Evolutionary conservation across 2,329 filamentous ascomycete species (phyloP).

Genomic region (Phaeosphaeria sp.): DNA sequence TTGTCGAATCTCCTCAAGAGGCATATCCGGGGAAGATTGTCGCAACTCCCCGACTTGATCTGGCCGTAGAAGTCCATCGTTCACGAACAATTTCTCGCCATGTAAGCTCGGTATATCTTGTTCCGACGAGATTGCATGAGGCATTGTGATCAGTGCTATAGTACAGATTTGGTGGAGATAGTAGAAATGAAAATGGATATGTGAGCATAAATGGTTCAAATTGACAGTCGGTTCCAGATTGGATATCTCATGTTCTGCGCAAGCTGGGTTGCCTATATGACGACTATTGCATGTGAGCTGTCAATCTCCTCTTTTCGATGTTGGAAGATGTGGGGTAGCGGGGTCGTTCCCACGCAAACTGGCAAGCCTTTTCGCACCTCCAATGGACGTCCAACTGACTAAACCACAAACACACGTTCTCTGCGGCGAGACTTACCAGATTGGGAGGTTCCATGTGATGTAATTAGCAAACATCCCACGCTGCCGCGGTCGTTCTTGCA

Average conservation of each 20-base stretch:
- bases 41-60: constrained; percentile 53
- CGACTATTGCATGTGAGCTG: constrained; percentile 8
- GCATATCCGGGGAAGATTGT: constrained; percentile 52
- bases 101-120: constrained; percentile 30
- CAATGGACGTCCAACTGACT: constrained; percentile 18
- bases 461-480: not conserved
- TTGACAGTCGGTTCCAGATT: not conserved
- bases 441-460: not conserved
- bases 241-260: not conserved
- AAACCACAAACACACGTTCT: constrained; percentile 9
- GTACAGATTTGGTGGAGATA: not conserved
- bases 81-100: constrained; percentile 49
- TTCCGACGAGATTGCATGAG: constrained; percentile 39
- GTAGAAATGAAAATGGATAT: constrained; percentile 1
- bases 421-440: constrained; percentile 20
- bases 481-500: constrained; percentile 1
- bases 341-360: too few species aligned
- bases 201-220: not conserved
- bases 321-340: constrained; percentile 25
- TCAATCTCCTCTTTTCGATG: constrained; percentile 21
- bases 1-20: constrained; percentile 56
- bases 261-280: constrained; percentile 6
- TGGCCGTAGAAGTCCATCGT: constrained; percentile 55
- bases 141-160: constrained; percentile 28
- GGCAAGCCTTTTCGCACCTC: constrained; percentile 12